These are phyloP conservation scores for Yamadazyma pseudoaaseri DNA, from an alignment of 1,139 yeast genomes.

Conservation along the genomic window DNA sequence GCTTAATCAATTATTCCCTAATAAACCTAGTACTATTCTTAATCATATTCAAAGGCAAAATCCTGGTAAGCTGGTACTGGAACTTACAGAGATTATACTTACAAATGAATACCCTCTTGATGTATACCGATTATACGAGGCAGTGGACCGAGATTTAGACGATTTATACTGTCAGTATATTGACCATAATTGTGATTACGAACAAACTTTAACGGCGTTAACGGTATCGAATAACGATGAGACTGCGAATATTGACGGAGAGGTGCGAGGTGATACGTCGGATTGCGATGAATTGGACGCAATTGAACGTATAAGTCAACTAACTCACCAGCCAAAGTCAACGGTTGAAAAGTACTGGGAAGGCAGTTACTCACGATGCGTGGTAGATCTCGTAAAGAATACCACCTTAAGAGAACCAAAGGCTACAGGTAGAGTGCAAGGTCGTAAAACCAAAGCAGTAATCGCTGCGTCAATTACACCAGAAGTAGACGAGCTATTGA, in stretches of 20 bases:
- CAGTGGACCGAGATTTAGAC: constrained; percentile 9
- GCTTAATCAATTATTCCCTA: background rate
- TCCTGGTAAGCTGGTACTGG: background rate
- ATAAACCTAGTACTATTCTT: background rate
- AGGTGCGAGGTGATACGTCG: background rate
- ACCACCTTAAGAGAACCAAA: background rate
- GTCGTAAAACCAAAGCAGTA: background rate
- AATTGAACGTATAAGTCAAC: background rate
- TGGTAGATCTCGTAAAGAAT: background rate
- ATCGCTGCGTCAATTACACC: background rate
- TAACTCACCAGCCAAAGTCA: background rate
- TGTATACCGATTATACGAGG: constrained; percentile 11
- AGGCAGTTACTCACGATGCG: background rate
- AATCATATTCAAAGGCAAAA: background rate
- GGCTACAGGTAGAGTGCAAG: background rate
- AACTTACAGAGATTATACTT: background rate
- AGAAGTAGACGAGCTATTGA: background rate
- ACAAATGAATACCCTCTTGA: constrained; percentile 10
- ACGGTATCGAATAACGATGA: background rate
- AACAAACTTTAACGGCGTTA: constrained; percentile 4
- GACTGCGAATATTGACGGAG: background rate
- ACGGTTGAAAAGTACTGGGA: background rate
- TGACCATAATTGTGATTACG: constrained; percentile 3
- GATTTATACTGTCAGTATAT: constrained; percentile 4
- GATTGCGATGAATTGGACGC: background rate